Conservation (phyloP, 352 stramenopile genomes). For the Phytophthora fragariae region DNA sequence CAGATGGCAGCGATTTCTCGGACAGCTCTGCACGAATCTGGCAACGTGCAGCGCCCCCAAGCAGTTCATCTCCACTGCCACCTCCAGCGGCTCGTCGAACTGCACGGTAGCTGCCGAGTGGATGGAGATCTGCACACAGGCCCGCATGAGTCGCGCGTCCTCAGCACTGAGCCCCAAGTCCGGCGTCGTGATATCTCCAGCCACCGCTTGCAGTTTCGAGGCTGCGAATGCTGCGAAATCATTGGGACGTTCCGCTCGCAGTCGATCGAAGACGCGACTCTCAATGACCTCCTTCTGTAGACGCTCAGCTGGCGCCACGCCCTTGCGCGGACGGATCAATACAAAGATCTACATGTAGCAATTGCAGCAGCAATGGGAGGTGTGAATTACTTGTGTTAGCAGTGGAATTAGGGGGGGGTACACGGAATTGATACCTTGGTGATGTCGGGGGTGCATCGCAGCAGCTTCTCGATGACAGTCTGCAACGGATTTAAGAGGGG, state of each 20-base stretch:
- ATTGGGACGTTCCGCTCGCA: constrained; percentile 54
- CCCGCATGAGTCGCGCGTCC: constrained; percentile 54
- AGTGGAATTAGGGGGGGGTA: not conserved
- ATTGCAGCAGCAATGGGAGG: not conserved
- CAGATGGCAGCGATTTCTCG: constrained; percentile 63
- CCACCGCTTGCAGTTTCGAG: constrained; percentile 69
- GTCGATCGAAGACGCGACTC: constrained; percentile 77
- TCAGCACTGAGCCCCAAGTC: constrained; percentile 60
- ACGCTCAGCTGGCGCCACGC: constrained; percentile 54
- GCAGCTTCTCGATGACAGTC: constrained; percentile 83
- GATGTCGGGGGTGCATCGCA: constrained; percentile 71
- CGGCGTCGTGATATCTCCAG: constrained; percentile 74
- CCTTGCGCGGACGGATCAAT: constrained; percentile 83
- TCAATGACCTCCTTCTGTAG: constrained; percentile 82
- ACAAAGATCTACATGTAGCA: constrained; percentile 60
- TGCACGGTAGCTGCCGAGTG: constrained; percentile 89
- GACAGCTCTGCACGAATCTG: constrained; percentile 67
- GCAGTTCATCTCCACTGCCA: constrained; percentile 89
- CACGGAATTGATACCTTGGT: constrained; percentile 42
- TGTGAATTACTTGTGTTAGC: constrained; percentile 10
- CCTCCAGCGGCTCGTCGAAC: constrained; percentile 89
- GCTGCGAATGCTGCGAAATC: constrained; percentile 62
- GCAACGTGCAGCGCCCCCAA: constrained; percentile 71
- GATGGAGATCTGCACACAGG: constrained; percentile 71
- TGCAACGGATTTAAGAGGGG: constrained; percentile 19